Percentiles rank a stretch among this genome's conserved stretches.
These are phyloP conservation scores for Glycyrrhiza uralensis DNA, from an alignment of 306 rosid genomes.

Conservation along the genomic window DNA sequence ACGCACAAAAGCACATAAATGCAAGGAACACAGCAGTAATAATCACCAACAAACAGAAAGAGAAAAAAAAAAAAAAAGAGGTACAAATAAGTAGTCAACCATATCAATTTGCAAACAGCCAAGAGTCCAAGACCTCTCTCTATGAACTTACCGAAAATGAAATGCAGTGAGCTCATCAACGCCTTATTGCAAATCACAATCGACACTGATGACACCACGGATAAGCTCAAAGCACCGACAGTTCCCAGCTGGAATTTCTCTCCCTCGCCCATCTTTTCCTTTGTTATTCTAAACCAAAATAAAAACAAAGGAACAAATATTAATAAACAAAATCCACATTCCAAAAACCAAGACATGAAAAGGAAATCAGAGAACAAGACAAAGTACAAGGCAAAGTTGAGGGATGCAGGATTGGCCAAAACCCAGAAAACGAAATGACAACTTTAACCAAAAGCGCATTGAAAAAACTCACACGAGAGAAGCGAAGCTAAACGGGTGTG, in stretches of 20 bases:
- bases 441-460: not conserved
- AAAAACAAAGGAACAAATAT: not conserved
- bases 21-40: not conserved
- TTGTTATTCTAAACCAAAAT: constrained; percentile 12
- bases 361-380: not conserved
- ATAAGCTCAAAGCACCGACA: constrained; percentile 69
- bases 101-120: not conserved
- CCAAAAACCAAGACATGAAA: not conserved
- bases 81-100: not conserved
- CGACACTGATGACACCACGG: constrained; percentile 84
- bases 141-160: constrained; percentile 60
- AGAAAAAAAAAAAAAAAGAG: not conserved
- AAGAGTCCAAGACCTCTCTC: no score
- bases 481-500: not conserved
- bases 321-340: not conserved
- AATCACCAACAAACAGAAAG: not conserved
- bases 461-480: constrained; percentile 21
- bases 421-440: constrained; percentile 12
- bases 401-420: not conserved
- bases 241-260: constrained; percentile 75
- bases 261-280: constrained; percentile 64
- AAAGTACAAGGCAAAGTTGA: not conserved
- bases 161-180: constrained; percentile 63
- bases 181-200: constrained; percentile 90
- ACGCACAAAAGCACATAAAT: not conserved